A percentile compares a stretch with the other conserved stretches of the same genome.
Evolutionary conservation across 805 yeast species (phyloP).

Genomic region (Cyberlindnera saturnus): DNA sequence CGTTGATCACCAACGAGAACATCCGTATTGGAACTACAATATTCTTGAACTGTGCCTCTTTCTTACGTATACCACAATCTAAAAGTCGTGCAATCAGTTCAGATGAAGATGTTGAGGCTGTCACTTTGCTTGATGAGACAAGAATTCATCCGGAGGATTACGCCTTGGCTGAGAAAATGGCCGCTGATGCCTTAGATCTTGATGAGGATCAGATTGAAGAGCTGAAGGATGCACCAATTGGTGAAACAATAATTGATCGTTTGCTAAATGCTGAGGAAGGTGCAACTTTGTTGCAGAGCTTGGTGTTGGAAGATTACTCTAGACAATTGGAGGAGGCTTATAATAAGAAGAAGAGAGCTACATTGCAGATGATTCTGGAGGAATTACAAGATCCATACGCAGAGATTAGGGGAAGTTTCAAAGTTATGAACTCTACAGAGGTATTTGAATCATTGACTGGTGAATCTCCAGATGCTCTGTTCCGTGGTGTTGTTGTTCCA

Average conservation of each 20-base stretch:
- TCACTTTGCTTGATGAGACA: slow-evolving; percentile 78
- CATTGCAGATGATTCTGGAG: slow-evolving; percentile 75
- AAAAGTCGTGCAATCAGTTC: slow-evolving; percentile 25
- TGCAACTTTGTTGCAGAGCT: slow-evolving; percentile 72
- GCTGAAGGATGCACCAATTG: slow-evolving; percentile 60
- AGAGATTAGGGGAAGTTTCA: slow-evolving; percentile 76
- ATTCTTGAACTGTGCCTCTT: slow-evolving; percentile 89
- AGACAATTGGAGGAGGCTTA: slow-evolving; percentile 74
- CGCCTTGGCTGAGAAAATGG: slow-evolving; percentile 93
- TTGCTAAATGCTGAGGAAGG: slow-evolving; percentile 61
- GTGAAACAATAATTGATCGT: slow-evolving; percentile 61
- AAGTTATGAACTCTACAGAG: slow-evolving; percentile 56
- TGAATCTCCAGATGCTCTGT: slow-evolving; percentile 66
- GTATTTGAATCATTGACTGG: slow-evolving; percentile 88
- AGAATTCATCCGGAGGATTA: slow-evolving; percentile 98
- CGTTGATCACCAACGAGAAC: slow-evolving; percentile 74
- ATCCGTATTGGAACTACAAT: slow-evolving; percentile 59
- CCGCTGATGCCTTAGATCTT: slow-evolving; percentile 93
- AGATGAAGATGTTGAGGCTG: slow-evolving; percentile 54
- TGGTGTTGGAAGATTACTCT: slow-evolving; percentile 87
- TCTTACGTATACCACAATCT: slow-evolving; percentile 68
- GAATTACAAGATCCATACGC: slow-evolving; percentile 85
- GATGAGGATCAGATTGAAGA: slow-evolving; percentile 90
- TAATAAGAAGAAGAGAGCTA: slow-evolving; percentile 68
- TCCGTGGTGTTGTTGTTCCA: slow-evolving; percentile 66